Percentiles rank a stretch among this genome's conserved stretches.
Evolutionary conservation across 1,139 yeast genomes (phyloP).

Genomic region (Sugiyamaella sp.): DNA sequence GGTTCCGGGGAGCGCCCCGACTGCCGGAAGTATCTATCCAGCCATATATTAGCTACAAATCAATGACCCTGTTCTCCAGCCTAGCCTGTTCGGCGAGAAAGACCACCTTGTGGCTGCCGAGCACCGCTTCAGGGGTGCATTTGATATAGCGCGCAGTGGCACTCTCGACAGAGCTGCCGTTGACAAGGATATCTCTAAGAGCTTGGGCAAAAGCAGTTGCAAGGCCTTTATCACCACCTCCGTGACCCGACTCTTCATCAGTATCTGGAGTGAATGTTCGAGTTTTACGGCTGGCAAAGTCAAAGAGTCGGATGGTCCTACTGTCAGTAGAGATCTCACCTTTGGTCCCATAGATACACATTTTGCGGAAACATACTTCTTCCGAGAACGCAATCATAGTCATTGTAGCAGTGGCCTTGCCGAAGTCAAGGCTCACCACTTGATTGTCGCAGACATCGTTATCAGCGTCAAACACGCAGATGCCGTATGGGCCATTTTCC

Average conservation of each 20-base stretch:
- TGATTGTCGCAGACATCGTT: constrained; percentile 38
- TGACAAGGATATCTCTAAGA: constrained; percentile 27
- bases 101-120: constrained; percentile 35
- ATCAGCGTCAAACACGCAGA: constrained; percentile 36
- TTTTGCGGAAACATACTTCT: constrained; percentile 35
- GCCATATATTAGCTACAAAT: constrained; percentile 18
- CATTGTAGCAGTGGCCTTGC: constrained; percentile 36
- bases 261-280: constrained; percentile 27
- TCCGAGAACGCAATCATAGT: constrained; percentile 37
- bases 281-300: constrained; percentile 31
- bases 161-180: constrained; percentile 28
- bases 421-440: constrained; percentile 35
- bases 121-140: constrained; percentile 36
- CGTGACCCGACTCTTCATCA: constrained; percentile 35
- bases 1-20: neutral
- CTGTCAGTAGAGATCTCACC: constrained; percentile 37
- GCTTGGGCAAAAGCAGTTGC: constrained; percentile 36
- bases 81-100: constrained; percentile 37
- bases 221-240: constrained; percentile 38
- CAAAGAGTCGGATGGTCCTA: constrained; percentile 31
- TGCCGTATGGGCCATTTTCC: constrained; percentile 33
- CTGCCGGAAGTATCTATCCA: constrained; percentile 14
- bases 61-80: constrained; percentile 25
- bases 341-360: constrained; percentile 34
- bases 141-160: constrained; percentile 31